Evolutionary conservation across 2,329 filamentous ascomycete species (phyloP).

Genomic region (Fusarium staphyleae): DNA sequence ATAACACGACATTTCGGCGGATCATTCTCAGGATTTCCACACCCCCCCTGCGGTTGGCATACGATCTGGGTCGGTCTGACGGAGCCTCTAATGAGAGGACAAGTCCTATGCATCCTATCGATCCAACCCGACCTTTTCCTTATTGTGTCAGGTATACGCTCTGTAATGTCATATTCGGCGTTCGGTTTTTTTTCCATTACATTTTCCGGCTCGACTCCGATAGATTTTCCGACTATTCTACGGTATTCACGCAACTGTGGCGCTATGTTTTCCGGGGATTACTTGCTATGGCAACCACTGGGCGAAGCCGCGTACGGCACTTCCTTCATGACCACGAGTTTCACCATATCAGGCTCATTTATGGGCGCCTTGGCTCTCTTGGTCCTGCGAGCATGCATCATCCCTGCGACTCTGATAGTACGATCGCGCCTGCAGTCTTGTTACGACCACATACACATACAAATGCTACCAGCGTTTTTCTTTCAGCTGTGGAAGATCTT

Average conservation of each 20-base stretch:
- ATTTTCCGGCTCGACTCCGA: conserved; percentile 39
- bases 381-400: too few relatives aligned
- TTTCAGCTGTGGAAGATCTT: too few relatives aligned
- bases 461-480: too few relatives aligned
- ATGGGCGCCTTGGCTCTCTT: too few relatives aligned
- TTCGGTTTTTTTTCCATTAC: conserved; percentile 37
- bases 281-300: background rate
- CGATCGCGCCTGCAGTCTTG: too few relatives aligned
- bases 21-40: conserved; percentile 41
- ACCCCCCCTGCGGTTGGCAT: conserved; percentile 20
- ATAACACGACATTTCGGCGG: conserved; percentile 41
- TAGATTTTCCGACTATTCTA: conserved; percentile 37
- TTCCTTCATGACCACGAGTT: background rate
- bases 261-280: conserved; percentile 7
- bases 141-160: conserved; percentile 42
- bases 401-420: too few relatives aligned
- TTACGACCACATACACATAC: too few relatives aligned
- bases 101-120: background rate
- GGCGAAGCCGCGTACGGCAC: background rate
- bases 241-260: conserved; percentile 25
- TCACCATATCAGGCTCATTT: too few relatives aligned
- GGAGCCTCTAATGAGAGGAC: background rate
- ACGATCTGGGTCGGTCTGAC: conserved; percentile 9
- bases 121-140: conserved; percentile 18
- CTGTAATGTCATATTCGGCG: conserved; percentile 47